Base-by-base conservation (phyloP, 805 yeast genomes). In the Wickerhamomyces subpelliculosus region DNA sequence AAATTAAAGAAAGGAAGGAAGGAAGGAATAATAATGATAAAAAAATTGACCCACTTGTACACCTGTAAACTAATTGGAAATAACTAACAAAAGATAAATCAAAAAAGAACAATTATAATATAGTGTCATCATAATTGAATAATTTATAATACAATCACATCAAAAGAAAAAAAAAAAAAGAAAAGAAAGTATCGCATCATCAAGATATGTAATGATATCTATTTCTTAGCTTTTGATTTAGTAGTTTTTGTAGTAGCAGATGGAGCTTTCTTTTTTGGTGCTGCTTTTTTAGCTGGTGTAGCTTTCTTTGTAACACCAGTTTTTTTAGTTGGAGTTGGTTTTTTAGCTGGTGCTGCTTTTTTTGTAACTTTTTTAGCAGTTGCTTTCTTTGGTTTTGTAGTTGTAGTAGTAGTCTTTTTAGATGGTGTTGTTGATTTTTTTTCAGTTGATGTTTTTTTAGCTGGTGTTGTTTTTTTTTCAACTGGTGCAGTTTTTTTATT, bases 351-450 rank as follows among this genome's bases (percentile, higher is more conserved):
- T 17, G 58, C 53, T 32, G 56, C 48, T 48, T 56, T 54, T 45
- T 54, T 59, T 55, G 65, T 66, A 32, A 59, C 58, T 18, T 53
- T 54, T 35, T 50, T 57, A 33, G 51, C 40, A 16, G 60, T 49
- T 26, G 57, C 51, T 39, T 52, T 53, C 46, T 53, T 51, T 23
- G 62, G 48, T 42, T 48, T 52, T 44, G 57, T 46, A 18, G 61
- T 48, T 36, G 48, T 49, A 35, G 54, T 50, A 17, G 52, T 38
- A 14, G 53, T 47, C 45, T 58, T 58, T 51, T 56, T 60, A 8
- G 48, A 38, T 25, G 52, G 38, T 27, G 56, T 45, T 23, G 57
- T 46, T 48, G 52, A 40, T 35, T 34, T 50, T 47, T 53, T 53
- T 31, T 54, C 46, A 27, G 57, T 47, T 48, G 52, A n/a, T n/a